Percentiles rank a stretch among this genome's conserved stretches.
Conservation (phyloP, 2,329 filamentous ascomycete genomes). For the Leptosphaerulina australis region DNA sequence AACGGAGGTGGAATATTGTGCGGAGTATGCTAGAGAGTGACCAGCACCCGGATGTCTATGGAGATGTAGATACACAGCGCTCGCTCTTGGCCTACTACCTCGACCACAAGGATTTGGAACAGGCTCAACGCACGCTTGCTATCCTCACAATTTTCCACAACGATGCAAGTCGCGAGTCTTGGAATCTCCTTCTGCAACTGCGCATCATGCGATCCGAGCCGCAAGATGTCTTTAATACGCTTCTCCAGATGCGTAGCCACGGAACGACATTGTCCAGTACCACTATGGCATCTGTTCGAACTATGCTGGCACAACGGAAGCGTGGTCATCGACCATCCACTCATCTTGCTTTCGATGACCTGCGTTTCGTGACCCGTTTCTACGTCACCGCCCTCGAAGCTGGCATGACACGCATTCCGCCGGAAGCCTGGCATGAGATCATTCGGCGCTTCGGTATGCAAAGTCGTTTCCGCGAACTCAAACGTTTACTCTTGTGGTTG, state of each 20-base stretch:
- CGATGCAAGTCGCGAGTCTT: slow-evolving; percentile 47
- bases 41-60: slow-evolving; percentile 68
- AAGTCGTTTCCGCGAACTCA: slow-evolving; percentile 58
- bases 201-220: slow-evolving; percentile 41
- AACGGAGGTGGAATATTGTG: slow-evolving; percentile 61
- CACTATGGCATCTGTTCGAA: slow-evolving; percentile 52
- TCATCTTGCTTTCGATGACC: slow-evolving; percentile 40
- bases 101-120: slow-evolving; percentile 56
- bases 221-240: slow-evolving; percentile 39
- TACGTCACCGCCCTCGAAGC: slow-evolving; percentile 56
- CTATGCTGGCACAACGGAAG: slow-evolving; percentile 49
- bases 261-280: slow-evolving; percentile 50
- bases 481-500: slow-evolving; percentile 60
- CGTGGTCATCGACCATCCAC: slow-evolving; percentile 44
- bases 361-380: slow-evolving; percentile 56
- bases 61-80: slow-evolving; percentile 61
- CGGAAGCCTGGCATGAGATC: slow-evolving; percentile 62
- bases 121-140: slow-evolving; percentile 62
- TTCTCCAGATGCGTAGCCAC: slow-evolving; percentile 59
- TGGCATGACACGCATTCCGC: slow-evolving; percentile 50
- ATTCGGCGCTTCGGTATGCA: slow-evolving; percentile 65
- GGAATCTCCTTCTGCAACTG: slow-evolving; percentile 57
- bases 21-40: slow-evolving; percentile 62
- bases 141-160: slow-evolving; percentile 56
- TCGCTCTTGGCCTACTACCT: slow-evolving; percentile 60